phyloP scores from a whole-genome alignment of 208 protist genomes.

The Trypanosomatidae sp. region DNA sequence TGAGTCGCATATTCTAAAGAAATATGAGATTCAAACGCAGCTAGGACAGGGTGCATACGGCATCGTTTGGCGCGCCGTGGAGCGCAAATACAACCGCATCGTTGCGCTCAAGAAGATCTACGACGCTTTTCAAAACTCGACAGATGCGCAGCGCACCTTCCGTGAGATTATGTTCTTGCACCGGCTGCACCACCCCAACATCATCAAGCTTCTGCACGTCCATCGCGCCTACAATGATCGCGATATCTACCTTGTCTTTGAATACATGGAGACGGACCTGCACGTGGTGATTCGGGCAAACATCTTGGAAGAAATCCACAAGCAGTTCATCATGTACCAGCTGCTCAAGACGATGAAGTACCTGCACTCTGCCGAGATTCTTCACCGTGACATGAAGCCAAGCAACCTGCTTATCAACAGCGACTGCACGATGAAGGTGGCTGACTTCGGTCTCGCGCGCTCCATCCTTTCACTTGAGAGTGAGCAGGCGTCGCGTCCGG shows the following conservation, averaged over 20 bases:
- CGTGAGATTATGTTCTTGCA: slow-evolving; percentile 98
- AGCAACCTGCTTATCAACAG: slow-evolving; percentile 92
- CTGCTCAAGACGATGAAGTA: slow-evolving; percentile 97
- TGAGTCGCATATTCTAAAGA: slow-evolving; percentile 92
- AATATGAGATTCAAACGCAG: slow-evolving; percentile 95
- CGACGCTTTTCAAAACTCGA: slow-evolving; percentile 95
- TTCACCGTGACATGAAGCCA: slow-evolving; percentile 96
- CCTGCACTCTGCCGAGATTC: slow-evolving; percentile 90
- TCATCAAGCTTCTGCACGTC: slow-evolving; percentile 97
- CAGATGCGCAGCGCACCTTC: slow-evolving; percentile 94
- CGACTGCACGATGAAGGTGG: slow-evolving; percentile 96
- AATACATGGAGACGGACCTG: slow-evolving; percentile 97
- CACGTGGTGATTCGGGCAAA: slow-evolving; percentile 96
- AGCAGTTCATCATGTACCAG: slow-evolving; percentile 98
- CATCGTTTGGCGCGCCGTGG: slow-evolving; percentile 94
- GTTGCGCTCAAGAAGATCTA: slow-evolving; percentile 98
- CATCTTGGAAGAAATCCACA: slow-evolving; percentile 97
- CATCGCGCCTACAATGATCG: slow-evolving; percentile 97
- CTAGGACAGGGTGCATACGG: slow-evolving; percentile 96
- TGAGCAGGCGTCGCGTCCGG: slow-evolving; percentile 82
- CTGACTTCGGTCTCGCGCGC: slow-evolving; percentile 98
- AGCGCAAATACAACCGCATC: slow-evolving; percentile 87
- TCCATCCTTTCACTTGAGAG: slow-evolving; percentile 89
- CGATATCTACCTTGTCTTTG: slow-evolving; percentile 98
- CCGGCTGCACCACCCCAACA: slow-evolving; percentile 96